phyloP scores from a whole-genome alignment of 2,329 filamentous ascomycete genomes.

The Phialophora expanda region DNA sequence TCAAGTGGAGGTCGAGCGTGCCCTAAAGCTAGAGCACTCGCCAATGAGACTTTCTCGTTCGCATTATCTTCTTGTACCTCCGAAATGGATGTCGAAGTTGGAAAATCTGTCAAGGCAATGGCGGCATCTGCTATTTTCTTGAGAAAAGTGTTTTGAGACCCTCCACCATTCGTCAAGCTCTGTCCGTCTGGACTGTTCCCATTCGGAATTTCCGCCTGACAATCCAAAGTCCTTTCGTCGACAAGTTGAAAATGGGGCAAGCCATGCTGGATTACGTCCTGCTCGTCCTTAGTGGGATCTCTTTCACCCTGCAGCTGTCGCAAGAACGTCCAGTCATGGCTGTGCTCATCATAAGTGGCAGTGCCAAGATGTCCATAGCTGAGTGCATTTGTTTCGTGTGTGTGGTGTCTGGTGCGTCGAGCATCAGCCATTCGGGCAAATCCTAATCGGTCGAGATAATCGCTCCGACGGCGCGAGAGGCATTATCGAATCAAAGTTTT shows the following conservation, averaged over 20 bases:
- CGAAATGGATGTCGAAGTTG: neutral
- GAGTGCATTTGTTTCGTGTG: constrained; percentile 35
- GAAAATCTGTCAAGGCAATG: constrained; percentile 4
- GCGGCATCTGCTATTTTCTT: constrained; percentile 27
- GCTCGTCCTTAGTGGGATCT: too few relatives aligned
- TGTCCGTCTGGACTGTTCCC: neutral
- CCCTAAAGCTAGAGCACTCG: constrained; percentile 23
- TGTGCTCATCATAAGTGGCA: constrained; percentile 30
- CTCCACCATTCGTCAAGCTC: neutral
- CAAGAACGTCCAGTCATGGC: constrained; percentile 33
- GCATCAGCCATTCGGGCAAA: constrained; percentile 34
- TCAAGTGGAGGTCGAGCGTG: constrained; percentile 16
- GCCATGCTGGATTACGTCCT: neutral
- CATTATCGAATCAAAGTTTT: constrained; percentile 20
- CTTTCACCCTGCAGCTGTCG: constrained; percentile 16
- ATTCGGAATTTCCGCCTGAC: neutral
- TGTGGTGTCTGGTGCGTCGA: constrained; percentile 24
- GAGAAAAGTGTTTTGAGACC: constrained; percentile 23
- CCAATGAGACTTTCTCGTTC: neutral
- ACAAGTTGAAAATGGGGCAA: constrained; percentile 16
- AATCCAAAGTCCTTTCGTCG: constrained; percentile 13
- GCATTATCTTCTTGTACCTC: neutral
- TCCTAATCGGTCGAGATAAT: constrained; percentile 5
- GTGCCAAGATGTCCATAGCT: constrained; percentile 38
- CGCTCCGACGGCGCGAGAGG: constrained; percentile 10